Percentiles rank a stretch among this genome's conserved stretches.
Evolutionary conservation across 106 monocot genomes (phyloP).

Genomic region (Apostasia shenzhenica): DNA sequence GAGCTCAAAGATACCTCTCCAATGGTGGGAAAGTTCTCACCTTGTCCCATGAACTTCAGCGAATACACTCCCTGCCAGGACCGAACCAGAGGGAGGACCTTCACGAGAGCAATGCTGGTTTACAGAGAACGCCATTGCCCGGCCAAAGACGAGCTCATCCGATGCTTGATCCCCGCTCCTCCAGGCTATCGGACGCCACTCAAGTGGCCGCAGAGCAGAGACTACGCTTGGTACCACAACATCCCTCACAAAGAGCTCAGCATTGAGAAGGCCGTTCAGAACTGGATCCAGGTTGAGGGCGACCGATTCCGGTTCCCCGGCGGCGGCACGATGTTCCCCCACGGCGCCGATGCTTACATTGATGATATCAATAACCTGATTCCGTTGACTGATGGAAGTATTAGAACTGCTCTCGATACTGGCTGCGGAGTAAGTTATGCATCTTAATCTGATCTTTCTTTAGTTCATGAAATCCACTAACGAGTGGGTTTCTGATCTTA

Average conservation of each 20-base stretch:
- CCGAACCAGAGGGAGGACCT: slow-evolving; percentile 32
- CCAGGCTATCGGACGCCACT: slow-evolving; percentile 43
- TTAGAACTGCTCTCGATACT: slow-evolving; percentile 55
- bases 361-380: slow-evolving; percentile 49
- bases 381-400: slow-evolving; percentile 35
- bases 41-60: slow-evolving; percentile 45
- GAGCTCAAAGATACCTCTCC: slow-evolving; percentile 11
- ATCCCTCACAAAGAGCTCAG: slow-evolving; percentile 67
- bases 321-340: slow-evolving; percentile 53
- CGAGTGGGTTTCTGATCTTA: slow-evolving; percentile 1
- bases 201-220: slow-evolving; percentile 54
- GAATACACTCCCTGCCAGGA: slow-evolving; percentile 67
- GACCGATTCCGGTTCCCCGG: slow-evolving; percentile 52
- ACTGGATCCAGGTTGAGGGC: slow-evolving; percentile 56
- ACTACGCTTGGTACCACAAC: slow-evolving; percentile 52
- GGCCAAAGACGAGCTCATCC: slow-evolving; percentile 25
- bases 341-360: slow-evolving; percentile 57
- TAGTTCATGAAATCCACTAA: background rate
- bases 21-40: slow-evolving; percentile 11
- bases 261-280: slow-evolving; percentile 59
- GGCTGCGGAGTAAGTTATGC: slow-evolving; percentile 44
- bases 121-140: slow-evolving; percentile 64
- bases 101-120: slow-evolving; percentile 29
- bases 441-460: background rate
- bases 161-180: slow-evolving; percentile 52